Percentiles rank a stretch among this genome's conserved stretches.
phyloP scores from a whole-genome alignment of 768 basidiomycete genomes.

The Megacollybia marginata region DNA sequence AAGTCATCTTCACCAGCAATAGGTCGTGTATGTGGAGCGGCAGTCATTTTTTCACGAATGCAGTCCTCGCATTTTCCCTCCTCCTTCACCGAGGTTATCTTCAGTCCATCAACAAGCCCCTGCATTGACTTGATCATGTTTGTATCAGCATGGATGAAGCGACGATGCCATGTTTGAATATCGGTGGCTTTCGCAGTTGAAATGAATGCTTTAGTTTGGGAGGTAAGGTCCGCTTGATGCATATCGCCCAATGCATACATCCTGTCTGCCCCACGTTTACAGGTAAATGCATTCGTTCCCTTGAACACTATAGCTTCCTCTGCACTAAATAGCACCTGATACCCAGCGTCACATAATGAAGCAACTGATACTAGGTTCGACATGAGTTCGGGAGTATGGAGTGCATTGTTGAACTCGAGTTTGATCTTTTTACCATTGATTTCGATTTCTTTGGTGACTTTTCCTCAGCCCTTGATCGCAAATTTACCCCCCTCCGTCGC shows the following conservation, averaged over 20 bases:
- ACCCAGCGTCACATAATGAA: conserved; percentile 9
- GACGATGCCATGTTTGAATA: no score
- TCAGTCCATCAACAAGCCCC: no score
- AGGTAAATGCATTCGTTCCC: not conserved
- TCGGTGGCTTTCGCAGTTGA: no score
- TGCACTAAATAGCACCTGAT: conserved; percentile 7
- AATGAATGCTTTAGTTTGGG: no score
- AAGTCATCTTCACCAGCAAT: no score
- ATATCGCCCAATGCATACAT: not conserved
- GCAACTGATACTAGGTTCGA: conserved; percentile 18
- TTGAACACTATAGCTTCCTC: not conserved
- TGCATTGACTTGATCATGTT: no score
- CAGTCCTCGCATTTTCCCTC: no score
- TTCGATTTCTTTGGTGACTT: conserved; percentile 5
- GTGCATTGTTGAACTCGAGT: conserved; percentile 13
- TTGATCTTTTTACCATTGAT: conserved; percentile 5
- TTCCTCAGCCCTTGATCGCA: conserved; percentile 14
- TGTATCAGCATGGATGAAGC: no score
- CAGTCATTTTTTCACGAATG: no score
- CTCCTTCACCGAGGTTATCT: no score
- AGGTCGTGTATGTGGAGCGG: no score
- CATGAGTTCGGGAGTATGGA: conserved; percentile 18
- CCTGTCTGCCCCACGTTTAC: not conserved
- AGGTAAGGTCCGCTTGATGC: no score
- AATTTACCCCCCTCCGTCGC: conserved; percentile 9